Evolutionary conservation across 345 rosid species (phyloP).

Genomic region (Brassica incana): DNA sequence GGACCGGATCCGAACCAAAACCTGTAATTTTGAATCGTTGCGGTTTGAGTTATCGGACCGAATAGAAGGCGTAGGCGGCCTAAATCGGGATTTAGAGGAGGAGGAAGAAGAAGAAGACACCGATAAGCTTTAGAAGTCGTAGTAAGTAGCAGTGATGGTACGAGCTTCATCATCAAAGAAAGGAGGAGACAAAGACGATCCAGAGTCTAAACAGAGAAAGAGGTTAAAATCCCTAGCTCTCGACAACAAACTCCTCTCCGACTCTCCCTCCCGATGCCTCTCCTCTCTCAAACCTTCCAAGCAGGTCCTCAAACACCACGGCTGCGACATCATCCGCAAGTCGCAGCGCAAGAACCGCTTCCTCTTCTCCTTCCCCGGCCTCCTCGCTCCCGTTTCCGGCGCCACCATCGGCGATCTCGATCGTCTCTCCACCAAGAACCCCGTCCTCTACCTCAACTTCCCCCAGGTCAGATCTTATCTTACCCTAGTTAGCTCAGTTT

Average conservation of each 20-base stretch:
- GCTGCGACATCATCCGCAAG: conserved; percentile 70
- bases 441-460: conserved; percentile 81
- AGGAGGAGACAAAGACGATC: conserved; percentile 40
- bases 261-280: conserved; percentile 48
- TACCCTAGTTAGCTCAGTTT: not conserved
- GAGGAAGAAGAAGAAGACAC: conserved; percentile 15
- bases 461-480: conserved; percentile 50
- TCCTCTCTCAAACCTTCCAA: conserved; percentile 58
- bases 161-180: conserved; percentile 39
- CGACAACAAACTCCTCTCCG: conserved; percentile 49
- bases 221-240: conserved; percentile 65
- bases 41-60: not conserved
- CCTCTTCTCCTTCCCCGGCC: conserved; percentile 76
- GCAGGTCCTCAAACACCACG: conserved; percentile 69
- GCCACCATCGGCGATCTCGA: conserved; percentile 92
- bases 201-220: conserved; percentile 36
- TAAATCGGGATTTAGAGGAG: not conserved
- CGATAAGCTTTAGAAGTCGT: not conserved
- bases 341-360: conserved; percentile 82
- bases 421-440: conserved; percentile 73
- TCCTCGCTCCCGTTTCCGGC: conserved; percentile 45
- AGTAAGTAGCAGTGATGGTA: conserved; percentile 50
- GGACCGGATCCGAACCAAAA: too few relatives aligned
- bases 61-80: too few relatives aligned
- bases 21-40: not conserved